These are phyloP conservation scores for Neurospora pannonica DNA, from an alignment of 495 filamentous ascomycete species.

Conservation along the genomic window DNA sequence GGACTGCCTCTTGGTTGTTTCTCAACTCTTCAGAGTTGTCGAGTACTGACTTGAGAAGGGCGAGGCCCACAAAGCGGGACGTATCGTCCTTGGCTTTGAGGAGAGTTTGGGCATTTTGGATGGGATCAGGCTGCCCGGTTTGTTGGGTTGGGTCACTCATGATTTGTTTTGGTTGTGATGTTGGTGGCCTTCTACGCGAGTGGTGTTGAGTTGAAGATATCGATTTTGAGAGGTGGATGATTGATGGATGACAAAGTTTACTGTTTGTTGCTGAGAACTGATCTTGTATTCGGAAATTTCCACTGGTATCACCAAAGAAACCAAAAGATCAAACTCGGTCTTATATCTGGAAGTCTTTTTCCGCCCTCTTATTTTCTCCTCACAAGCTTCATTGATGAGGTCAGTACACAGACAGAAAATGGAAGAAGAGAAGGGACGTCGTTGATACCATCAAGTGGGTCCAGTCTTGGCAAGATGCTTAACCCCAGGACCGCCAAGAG, in stretches of 20 bases:
- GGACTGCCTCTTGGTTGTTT: constrained; percentile 25
- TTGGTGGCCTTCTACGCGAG: not conserved
- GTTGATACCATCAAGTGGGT: not conserved
- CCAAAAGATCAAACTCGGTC: not conserved
- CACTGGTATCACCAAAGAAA: not conserved
- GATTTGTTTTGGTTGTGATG: not conserved
- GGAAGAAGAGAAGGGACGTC: not conserved
- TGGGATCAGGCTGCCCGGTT: constrained; percentile 5
- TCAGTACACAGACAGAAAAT: not conserved
- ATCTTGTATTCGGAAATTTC: not conserved
- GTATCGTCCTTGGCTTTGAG: constrained; percentile 53
- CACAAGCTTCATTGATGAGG: not conserved
- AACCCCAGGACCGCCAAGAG: not conserved
- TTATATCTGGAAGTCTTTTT: too few relatives aligned
- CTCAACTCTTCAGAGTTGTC: constrained; percentile 42
- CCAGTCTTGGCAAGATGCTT: not conserved
- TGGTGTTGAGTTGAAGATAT: not conserved
- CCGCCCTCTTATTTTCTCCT: too few relatives aligned
- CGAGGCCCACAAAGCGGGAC: constrained; percentile 55
- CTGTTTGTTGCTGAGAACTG: not conserved
- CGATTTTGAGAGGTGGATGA: not conserved
- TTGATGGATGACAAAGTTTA: not conserved
- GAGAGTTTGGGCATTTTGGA: constrained; percentile 36
- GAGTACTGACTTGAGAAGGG: constrained; percentile 49
- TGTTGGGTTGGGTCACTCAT: constrained; percentile 8